Base-by-base conservation (phyloP, 345 rosid species). In the Citrus maxima region DNA sequence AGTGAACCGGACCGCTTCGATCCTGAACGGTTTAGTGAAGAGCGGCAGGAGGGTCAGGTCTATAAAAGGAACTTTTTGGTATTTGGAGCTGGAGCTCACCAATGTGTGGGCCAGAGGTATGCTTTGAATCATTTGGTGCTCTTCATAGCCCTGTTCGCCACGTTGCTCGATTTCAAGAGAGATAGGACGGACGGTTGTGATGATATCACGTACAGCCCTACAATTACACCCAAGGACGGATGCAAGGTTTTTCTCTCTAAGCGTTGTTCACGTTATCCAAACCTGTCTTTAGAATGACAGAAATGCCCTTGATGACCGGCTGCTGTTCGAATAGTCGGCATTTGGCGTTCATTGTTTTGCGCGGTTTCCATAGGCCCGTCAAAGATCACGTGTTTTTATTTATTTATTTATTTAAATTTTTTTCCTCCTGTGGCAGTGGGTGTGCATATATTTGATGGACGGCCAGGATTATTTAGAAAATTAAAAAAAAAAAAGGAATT, bases 41-140 rank as follows among this genome's bases (percentile, higher is more conserved):
- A 76, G n/a, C 81, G 97, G 24, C 83, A 73, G 10, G 97, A 92
- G 85, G 95, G 90, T 16, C 89, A 86, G 79, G 9, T 87, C 5
- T 84, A 49, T 84, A 93, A 86, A 74, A 81, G 83, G 58, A 89
- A 93, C 74, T 95, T 86, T 73, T 16, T 95, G 59, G 92, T 94
- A 0, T 95, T 95, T 6, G 98, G 98, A 8, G 90, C 94, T 2
- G 98, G 98, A 1, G 59, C 98, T 63, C 98, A 95, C 88, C 98
- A 92, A 77, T 95, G 98, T 18, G 93, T 93, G 77, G 98, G 98
- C 5, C 98, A 95, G 85, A 85, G 95, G 76, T 93, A 95, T 72
- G 98, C 98, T 1, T 8, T 91, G 62, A 93, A 92, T 78, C 95
- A 93, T 40, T 87, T 95, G 49, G 93, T 89, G 30, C 88, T 95